Conservation (phyloP, 192 early-diverging fungal genomes). For the Pilobolus umbonatus region DNA sequence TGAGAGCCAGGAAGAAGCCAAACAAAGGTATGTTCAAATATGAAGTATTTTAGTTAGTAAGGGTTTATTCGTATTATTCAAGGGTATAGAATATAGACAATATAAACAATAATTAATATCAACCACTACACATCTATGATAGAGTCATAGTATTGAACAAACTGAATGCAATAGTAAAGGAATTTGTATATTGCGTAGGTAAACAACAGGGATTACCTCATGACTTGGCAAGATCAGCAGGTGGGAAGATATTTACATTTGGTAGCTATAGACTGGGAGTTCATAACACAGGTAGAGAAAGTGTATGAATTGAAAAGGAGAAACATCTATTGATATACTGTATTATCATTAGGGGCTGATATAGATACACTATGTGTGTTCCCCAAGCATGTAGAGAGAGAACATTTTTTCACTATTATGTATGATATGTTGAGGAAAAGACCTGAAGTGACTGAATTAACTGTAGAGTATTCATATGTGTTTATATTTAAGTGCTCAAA, state of each 20-base stretch:
- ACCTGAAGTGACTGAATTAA: slow-evolving; percentile 81
- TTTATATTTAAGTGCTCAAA: background rate
- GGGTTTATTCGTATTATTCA: background rate
- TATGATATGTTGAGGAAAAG: slow-evolving; percentile 69
- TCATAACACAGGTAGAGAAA: slow-evolving; percentile 74
- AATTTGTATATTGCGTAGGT: slow-evolving; percentile 79
- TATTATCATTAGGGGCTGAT: slow-evolving; percentile 66
- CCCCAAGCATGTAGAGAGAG: slow-evolving; percentile 81
- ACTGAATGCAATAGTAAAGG: slow-evolving; percentile 80
- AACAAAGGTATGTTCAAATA: slow-evolving; percentile 56
- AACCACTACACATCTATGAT: background rate
- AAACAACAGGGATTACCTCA: slow-evolving; percentile 70
- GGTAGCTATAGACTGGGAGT: slow-evolving; percentile 95
- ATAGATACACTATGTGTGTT: slow-evolving; percentile 97
- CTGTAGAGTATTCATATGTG: slow-evolving; percentile 35
- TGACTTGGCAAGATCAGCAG: slow-evolving; percentile 71
- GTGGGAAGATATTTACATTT: slow-evolving; percentile 98
- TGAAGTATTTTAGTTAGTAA: too few species aligned
- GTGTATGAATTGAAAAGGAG: background rate
- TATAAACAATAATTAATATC: background rate
- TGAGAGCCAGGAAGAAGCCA: slow-evolving; percentile 82
- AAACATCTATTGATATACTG: too few species aligned
- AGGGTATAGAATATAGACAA: background rate
- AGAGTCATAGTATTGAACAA: slow-evolving; percentile 84
- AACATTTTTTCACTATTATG: slow-evolving; percentile 93